A percentile compares a stretch with the other conserved stretches of the same genome.
phyloP scores from a whole-genome alignment of 768 basidiomycete genomes.

The Boletus fagicola region DNA sequence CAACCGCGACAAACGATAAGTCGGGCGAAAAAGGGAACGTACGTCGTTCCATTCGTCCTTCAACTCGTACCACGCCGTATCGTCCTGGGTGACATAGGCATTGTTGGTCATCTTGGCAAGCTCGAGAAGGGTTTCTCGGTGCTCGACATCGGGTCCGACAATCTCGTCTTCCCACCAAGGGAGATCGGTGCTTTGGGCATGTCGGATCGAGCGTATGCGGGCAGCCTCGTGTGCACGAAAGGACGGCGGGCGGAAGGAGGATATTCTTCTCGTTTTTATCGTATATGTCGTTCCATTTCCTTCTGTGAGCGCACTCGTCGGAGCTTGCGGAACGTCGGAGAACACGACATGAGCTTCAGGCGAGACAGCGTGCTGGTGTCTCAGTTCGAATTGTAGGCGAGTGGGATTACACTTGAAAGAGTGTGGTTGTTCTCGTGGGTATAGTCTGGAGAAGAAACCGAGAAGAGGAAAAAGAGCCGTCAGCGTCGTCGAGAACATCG shows the following conservation, averaged over 20 bases:
- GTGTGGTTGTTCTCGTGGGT: conserved; percentile 3
- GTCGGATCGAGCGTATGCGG: conserved; percentile 43
- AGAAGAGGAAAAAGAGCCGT: conserved; percentile 47
- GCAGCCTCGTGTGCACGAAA: conserved; percentile 44
- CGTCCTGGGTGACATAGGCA: conserved; percentile 70
- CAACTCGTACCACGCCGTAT: conserved; percentile 76
- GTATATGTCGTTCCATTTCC: conserved; percentile 32
- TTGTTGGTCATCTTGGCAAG: conserved; percentile 97
- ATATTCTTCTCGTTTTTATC: conserved; percentile 38
- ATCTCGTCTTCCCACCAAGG: conserved; percentile 79
- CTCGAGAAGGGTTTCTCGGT: conserved; percentile 68
- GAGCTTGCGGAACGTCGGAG: conserved; percentile 41
- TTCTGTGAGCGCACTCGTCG: conserved; percentile 5
- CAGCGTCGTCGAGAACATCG: conserved; percentile 43
- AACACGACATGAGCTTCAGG: conserved; percentile 50
- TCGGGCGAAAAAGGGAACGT: background rate
- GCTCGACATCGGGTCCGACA: conserved; percentile 71
- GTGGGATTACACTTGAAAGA: background rate
- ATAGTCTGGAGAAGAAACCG: conserved; percentile 16
- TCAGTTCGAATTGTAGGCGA: conserved; percentile 50
- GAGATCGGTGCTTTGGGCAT: conserved; percentile 45
- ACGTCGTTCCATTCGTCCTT: conserved; percentile 62
- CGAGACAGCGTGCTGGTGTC: conserved; percentile 61
- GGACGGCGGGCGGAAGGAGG: conserved; percentile 48
- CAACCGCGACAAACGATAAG: background rate